Evolutionary conservation across 1,284 basidiomycete species (phyloP), one percentile per base, ranked within the genome.

Genomic region (Boletus semigastroideus): DNA sequence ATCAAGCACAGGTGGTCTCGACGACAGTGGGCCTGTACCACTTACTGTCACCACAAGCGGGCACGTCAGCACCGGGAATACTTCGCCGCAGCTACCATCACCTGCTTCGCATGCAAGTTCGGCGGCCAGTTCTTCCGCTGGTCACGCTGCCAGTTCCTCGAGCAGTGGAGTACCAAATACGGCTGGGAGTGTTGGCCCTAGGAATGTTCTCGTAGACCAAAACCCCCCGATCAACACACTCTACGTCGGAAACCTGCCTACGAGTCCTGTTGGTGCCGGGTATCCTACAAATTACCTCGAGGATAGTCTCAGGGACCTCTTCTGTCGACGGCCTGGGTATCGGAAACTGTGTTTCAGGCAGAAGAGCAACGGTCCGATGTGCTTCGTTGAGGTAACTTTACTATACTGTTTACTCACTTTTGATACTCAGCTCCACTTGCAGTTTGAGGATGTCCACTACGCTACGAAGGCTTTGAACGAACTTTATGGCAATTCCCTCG

Each of bases 301-400:
- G 71, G 92, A 93, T 50, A 86, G 83, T 42, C 77, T 99, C 16
- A 80, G 92, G 53, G 83, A 84, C 34, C 74, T 96, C 42, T 98
- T 99, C 69, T 78, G 80, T 38, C 78, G 78, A 34, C 86, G 86
- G 39, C 80, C 83, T 1, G 95, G 95, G 5, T 99, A 87, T 73
- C 87, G 92, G 52, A 90, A 95, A 63, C 80, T 99, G 60, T 94
- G 89, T 62, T 98, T 94, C 77, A 80, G 94, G 53, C 92, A 96
- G 68, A 99, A 99, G 77, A 90, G 83, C 66, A 95, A 94, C 60
- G 93, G 94, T 2, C 94, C 94, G 5, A 97, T 97, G 95, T 98
- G 94, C 71, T 97, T 98, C 69, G 92, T 94, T 44, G 92, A 94
- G 83, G 89, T 92, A 69, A 46, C 75, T 70, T 11, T 39, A 48